Base-by-base conservation (phyloP, 176 grass and related monocot species). In the Olyra latifolia region DNA sequence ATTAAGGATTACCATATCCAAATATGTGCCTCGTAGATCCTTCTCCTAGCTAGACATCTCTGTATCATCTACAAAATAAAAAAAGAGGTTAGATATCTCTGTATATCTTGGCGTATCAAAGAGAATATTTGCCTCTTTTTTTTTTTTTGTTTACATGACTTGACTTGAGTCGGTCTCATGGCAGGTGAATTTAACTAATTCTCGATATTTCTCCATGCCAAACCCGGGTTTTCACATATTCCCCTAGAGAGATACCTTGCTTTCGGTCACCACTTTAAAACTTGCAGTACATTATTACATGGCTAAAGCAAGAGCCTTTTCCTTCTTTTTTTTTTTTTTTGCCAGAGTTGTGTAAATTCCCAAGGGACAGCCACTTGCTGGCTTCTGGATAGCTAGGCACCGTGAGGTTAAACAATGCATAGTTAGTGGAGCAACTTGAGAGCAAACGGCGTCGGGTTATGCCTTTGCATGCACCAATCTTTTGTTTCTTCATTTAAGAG, bases 201-300 rank as follows among this genome's bases (percentile, higher is more conserved):
- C 57, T 66, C 20, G 59, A 76, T 66, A 52, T 89, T 64, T 81
- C 13, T 85, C 72, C 72, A 57, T 82, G 78, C 87, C 87, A 82
- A 89, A 85, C 87, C 3, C 46, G 72, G 42, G 78, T 72, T 72
- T 89, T 89, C 71, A 52, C 69, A 58, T 68, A 68, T 84, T 84
- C 80, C 79, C 29, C 8, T 59, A 16, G 44, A 16, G 44, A 54
- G 63, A 75, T 70, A 69, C 76, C 70, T 46, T 54, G 43, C 81
- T 85, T 89, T 89, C 87, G 82, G 82, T 89, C 57, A 16, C 57
- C 55, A 39, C 40, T 41, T 81, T 76, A 85, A 40, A 54, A 53
- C 25, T 87, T 66, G 14, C 56, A 19, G 8, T 69, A 76, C 23
- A 71, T 44, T 80, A 74, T 53, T 84, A 61, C 38, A 76, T 81